These are phyloP conservation scores for Coemansia asiatica DNA, from an alignment of 192 early-diverging fungal species.

Conservation along the genomic window DNA sequence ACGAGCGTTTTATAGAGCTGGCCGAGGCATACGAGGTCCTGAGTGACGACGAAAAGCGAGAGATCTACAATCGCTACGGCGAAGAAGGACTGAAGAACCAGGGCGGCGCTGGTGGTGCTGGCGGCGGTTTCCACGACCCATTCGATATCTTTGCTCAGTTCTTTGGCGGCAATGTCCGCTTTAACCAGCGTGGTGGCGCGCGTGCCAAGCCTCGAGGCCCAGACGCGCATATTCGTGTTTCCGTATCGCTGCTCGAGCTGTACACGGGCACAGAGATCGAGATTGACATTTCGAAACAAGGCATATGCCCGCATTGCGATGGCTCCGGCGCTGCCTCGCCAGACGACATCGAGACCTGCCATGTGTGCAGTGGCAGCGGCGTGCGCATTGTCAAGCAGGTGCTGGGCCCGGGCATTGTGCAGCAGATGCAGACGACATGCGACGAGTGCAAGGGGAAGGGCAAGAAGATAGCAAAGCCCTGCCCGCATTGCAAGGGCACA, in stretches of 20 bases:
- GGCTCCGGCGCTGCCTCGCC: slow-evolving; percentile 85
- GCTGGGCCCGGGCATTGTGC: slow-evolving; percentile 90
- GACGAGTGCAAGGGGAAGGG: slow-evolving; percentile 89
- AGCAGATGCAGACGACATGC: slow-evolving; percentile 92
- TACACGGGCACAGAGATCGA: slow-evolving; percentile 83
- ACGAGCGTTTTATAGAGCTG: slow-evolving; percentile 86
- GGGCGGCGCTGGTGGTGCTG: slow-evolving; percentile 56
- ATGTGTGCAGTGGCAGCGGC: slow-evolving; percentile 76
- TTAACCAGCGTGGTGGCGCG: slow-evolving; percentile 55
- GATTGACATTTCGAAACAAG: slow-evolving; percentile 91
- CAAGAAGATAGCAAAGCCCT: slow-evolving; percentile 77
- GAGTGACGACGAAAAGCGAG: slow-evolving; percentile 86
- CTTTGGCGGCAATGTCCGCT: slow-evolving; percentile 68
- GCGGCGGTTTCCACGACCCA: slow-evolving; percentile 80
- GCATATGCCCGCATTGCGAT: slow-evolving; percentile 87
- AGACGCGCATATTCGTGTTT: slow-evolving; percentile 71
- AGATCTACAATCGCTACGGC: slow-evolving; percentile 90
- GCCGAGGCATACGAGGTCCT: slow-evolving; percentile 93
- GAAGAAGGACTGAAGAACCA: slow-evolving; percentile 91
- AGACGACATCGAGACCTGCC: slow-evolving; percentile 84
- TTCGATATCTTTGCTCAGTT: slow-evolving; percentile 98
- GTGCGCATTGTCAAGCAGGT: slow-evolving; percentile 78
- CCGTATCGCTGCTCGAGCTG: slow-evolving; percentile 89
- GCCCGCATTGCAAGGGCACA: slow-evolving; percentile 77
- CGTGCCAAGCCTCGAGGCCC: slow-evolving; percentile 82